Base-by-base conservation (phyloP, 1,139 yeast species). In the Debaryomycetaceae sp. region DNA sequence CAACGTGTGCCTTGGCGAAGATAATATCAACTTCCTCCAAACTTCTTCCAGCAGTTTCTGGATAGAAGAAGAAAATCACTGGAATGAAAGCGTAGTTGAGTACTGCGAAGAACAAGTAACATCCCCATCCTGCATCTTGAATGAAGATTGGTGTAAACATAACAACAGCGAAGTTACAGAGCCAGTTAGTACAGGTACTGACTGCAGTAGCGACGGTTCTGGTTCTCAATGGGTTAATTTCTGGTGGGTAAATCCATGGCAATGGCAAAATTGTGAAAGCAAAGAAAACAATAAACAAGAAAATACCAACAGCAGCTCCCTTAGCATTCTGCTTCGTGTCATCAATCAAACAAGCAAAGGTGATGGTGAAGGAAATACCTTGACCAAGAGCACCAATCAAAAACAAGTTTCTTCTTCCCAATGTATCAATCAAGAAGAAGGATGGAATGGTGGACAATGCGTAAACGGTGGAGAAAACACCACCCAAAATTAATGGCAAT, bases 381-480 rank as follows among this genome's bases (percentile, higher is more conserved):
- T 70, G 76, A 49, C 78, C 78, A 46, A 60, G 38, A 38, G 79
- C 76, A 53, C 80, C 80, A 48, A 62, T 59, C 52, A 75, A 65
- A 60, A 75, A 67, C 58, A 75, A 65, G 50, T 69, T 79, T 73
- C 93, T 81, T 59, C 87, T 84, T 54, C 82, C 82, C 38, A 83
- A 61, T 42, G 75, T 69, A 57, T 85, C 90, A 57, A 83, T 69
- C 56, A 80, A 59, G 65, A 78, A 79, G 62, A 77, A 78, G 2
- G 85, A 78, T 38, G 84, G 83, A 54, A 79, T 68, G 33, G 87
- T 78, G 44, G 78, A 70, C 24, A 82, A 51, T 24, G 84, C 78
- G 53, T 83, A 84, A 45, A 79, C 65, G 43, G 83, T 78, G 34
- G 83, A 69, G 53, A 78, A 76, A 41, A 80, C 81, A 68, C 85